Base-by-base conservation (phyloP, 495 filamentous ascomycete genomes). In the Penicillium bialowiezense region DNA sequence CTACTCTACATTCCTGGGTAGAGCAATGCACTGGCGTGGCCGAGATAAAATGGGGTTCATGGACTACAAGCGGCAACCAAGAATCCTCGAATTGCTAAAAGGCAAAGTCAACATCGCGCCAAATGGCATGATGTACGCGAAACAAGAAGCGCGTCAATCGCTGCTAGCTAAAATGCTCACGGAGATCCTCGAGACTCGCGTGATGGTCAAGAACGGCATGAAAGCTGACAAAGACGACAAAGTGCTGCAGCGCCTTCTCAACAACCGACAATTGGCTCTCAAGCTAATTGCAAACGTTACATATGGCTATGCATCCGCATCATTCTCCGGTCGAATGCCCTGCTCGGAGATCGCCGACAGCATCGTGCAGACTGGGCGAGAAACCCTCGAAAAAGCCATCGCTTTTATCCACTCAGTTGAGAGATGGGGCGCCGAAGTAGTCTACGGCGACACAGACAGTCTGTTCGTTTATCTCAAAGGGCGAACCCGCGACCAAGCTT, bases 171-270 rank as follows among this genome's bases (percentile, higher is more conserved):
- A 95, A 67, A 98, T 98, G 93, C 73, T 98, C 52, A 83, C 86
- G 12, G 93, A 98, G 68, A 95, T 98, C 35, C 78, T 98, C 17
- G 95, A 97, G 65, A 97, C 93, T 17, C 84, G 93, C 39, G 87
- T 98, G 18, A 98, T 98, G 93, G 90, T 98, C 38, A 98, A 98
- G 71, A 86, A 82, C 48, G 93, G 93, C 18, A 97, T 97, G 95
- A 96, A 97, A 65, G 68, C 81, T 45, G 89, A 96, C 67, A 95
- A 91, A 64, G 85, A 96, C 52, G 93, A 97, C 69, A 91, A 83
- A 55, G 79, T 82, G 1, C 65, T 97, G 18, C 91, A 97, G 60
- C 83, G 87, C 40, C 82, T 97, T 12, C 78, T 97, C 7, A 93
- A 97, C 75, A 95, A 96, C 65, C 75, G 95, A 60, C 93, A 98